Percentiles rank a stretch among this genome's conserved stretches.
phyloP scores from a whole-genome alignment of 1,284 basidiomycete species.

The Taiwanofungus camphoratus region DNA sequence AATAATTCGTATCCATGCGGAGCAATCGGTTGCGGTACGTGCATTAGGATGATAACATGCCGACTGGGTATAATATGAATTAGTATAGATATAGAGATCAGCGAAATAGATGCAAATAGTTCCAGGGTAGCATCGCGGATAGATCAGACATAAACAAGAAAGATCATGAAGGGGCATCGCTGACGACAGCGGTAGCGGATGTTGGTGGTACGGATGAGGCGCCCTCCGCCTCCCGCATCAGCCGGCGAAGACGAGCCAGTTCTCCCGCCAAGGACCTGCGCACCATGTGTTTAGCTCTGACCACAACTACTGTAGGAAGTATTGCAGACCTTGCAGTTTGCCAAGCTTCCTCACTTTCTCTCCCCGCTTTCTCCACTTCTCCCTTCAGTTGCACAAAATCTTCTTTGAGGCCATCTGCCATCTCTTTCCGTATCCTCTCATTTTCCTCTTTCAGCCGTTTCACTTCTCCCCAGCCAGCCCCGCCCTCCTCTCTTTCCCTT shows the following conservation, averaged over 20 bases:
- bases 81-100: not conserved
- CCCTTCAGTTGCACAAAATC: conserved; percentile 40
- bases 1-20: too few relatives aligned
- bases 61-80: conserved; percentile 6
- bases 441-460: conserved; percentile 35
- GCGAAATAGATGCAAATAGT: not conserved
- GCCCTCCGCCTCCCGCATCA: conserved; percentile 45
- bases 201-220: not conserved
- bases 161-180: conserved; percentile 1
- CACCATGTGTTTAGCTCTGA: conserved; percentile 3
- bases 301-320: not conserved
- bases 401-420: conserved; percentile 45
- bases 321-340: conserved; percentile 55
- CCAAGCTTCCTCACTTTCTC: conserved; percentile 49
- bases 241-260: conserved; percentile 57
- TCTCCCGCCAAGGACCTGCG: conserved; percentile 52
- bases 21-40: too few relatives aligned
- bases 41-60: conserved; percentile 5
- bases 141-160: too few relatives aligned
- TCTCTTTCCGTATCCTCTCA: conserved; percentile 38
- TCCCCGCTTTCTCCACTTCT: conserved; percentile 48
- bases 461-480: conserved; percentile 34
- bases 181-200: not conserved
- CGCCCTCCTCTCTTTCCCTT: conserved; percentile 37
- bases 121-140: too few relatives aligned